These are phyloP conservation scores for Penicillium sp. DNA, from an alignment of 2,329 filamentous ascomycete species.

Conservation along the genomic window DNA sequence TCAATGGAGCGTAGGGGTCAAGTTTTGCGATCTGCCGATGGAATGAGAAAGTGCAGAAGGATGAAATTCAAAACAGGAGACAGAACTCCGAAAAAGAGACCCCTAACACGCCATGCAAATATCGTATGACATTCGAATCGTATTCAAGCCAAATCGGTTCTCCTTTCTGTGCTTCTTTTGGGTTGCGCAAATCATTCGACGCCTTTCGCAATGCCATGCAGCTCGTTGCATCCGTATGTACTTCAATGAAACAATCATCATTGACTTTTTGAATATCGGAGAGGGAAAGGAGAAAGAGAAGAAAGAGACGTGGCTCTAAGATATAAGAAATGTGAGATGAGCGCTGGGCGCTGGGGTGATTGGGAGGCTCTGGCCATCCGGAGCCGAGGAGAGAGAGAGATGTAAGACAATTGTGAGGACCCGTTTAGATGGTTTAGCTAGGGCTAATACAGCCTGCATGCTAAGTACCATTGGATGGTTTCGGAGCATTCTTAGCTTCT, in stretches of 20 bases:
- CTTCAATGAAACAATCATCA: slow-evolving; percentile 15
- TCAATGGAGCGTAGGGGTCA: neutral
- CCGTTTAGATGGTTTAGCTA: neutral
- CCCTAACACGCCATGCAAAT: slow-evolving; percentile 24
- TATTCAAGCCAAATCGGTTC: slow-evolving; percentile 15
- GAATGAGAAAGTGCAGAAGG: slow-evolving; percentile 9
- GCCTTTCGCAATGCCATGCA: slow-evolving; percentile 28
- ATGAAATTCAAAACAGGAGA: slow-evolving; percentile 15
- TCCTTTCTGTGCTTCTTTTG: slow-evolving; percentile 16
- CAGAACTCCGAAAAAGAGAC: slow-evolving; percentile 5
- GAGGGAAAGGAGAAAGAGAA: neutral
- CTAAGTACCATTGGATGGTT: slow-evolving; percentile 30
- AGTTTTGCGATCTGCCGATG: slow-evolving; percentile 6
- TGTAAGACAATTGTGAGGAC: neutral
- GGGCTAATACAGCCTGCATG: neutral
- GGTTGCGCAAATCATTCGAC: slow-evolving; percentile 20
- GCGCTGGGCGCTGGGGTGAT: neutral
- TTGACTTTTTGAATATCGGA: slow-evolving; percentile 3
- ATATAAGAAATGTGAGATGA: neutral
- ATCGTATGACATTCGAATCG: slow-evolving; percentile 22
- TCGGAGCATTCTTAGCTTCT: slow-evolving; percentile 30
- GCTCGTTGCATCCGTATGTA: slow-evolving; percentile 25
- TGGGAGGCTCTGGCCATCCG: neutral
- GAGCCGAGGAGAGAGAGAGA: neutral
- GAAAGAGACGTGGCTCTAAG: neutral